phyloP scores from a whole-genome alignment of 176 grass and related monocot genomes.

The Thalia dealbata region DNA sequence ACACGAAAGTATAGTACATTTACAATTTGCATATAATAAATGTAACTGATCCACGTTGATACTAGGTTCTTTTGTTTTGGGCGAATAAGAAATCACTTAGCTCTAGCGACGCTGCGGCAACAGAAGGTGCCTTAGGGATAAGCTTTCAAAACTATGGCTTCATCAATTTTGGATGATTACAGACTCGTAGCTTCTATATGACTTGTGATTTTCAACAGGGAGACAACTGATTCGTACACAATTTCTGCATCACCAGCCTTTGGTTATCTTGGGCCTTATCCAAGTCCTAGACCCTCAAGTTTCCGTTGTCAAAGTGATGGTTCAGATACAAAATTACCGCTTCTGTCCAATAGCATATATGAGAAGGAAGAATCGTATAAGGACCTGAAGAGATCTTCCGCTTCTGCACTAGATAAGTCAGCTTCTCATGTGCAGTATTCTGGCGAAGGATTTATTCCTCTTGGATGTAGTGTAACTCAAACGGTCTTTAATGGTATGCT shows the following conservation, averaged over 20 bases:
- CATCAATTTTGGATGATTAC: too few relatives aligned
- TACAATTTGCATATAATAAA: too few relatives aligned
- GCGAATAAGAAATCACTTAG: too few relatives aligned
- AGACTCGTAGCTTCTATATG: not conserved
- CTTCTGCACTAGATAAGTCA: conserved; percentile 37
- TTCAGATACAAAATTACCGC: conserved; percentile 51
- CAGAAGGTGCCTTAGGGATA: too few relatives aligned
- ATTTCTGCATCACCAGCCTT: conserved; percentile 80
- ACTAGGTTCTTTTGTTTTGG: too few relatives aligned
- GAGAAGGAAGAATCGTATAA: conserved; percentile 41
- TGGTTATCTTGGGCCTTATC: conserved; percentile 57
- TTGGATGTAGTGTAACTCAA: conserved; percentile 76
- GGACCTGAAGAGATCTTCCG: conserved; percentile 31
- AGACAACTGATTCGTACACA: conserved; percentile 78
- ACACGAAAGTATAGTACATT: too few relatives aligned
- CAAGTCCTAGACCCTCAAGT: conserved; percentile 42
- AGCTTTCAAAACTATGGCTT: too few relatives aligned
- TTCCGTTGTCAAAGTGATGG: conserved; percentile 39
- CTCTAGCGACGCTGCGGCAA: too few relatives aligned
- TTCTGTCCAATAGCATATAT: conserved; percentile 40
- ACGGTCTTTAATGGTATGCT: conserved; percentile 87
- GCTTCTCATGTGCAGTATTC: conserved; percentile 36
- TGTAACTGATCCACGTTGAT: too few relatives aligned
- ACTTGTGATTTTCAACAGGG: conserved; percentile 28
- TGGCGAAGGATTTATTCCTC: conserved; percentile 45